Base-by-base conservation (phyloP, 371 early-diverging fungal species). In the Syncephalastrum sp. region DNA sequence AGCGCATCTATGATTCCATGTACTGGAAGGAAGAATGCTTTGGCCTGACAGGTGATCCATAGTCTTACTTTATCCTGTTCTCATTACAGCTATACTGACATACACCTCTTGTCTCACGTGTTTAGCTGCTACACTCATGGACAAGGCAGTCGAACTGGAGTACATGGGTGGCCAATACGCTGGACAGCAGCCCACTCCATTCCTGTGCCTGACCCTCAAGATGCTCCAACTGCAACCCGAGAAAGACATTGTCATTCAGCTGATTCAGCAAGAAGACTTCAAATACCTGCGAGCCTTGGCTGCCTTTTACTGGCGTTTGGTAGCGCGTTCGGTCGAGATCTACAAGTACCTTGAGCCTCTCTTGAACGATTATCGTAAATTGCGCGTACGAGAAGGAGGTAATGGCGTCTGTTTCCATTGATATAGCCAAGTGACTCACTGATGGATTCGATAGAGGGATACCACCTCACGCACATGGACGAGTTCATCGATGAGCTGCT, bases 1-100 rank as follows among this genome's bases (percentile, higher is more conserved):
- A 87, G 45, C 85, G 97, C 53, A 95, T 96, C 59, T 92, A 91
- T 69, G 95, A 94, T 54, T 89, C 90, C 27, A 65, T 90, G 13
- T 98, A 94, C 72, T 98, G 96, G 96, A 97, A 97, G 65, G 94
- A 97, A 60, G 82, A 88, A 42, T 96, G 96, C 74, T 97, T 95
- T 75, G 97, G 91, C 1, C 75, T 96, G 50, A 93, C 91, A 56
- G 89, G 94, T 92, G 77, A 50, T 6, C n/a, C 14, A 23, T 3
- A 42, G 3, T 0, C 47, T 13, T 19, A 23, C 10, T 23, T 25
- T 15, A 15, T 17, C 17, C 33, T 7, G 47, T 17, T 0, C 33
- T 4, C 14, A 48, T 25, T 6, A 10, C 3, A 4, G 23, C 17
- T 24, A 21, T 38, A 43, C 7, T 33, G 21, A 21, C 21, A 21